Percentiles rank a stretch among this genome's conserved stretches.
phyloP scores from a whole-genome alignment of 2,329 filamentous ascomycete species.

The Aspergillus quadricinctus region DNA sequence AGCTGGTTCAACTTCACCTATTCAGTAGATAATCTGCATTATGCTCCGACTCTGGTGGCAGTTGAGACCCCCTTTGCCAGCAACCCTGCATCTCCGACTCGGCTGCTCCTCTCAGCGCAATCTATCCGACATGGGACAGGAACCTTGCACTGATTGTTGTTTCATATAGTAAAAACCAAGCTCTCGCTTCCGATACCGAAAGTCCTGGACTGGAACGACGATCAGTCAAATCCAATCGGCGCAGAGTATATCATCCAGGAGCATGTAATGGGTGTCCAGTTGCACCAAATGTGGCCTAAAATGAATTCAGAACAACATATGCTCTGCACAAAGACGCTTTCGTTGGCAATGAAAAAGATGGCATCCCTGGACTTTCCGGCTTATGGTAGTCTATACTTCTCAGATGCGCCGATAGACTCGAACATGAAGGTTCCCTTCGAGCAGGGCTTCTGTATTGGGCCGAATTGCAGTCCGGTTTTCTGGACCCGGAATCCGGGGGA shows the following conservation, averaged over 20 bases:
- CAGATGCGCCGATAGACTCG: conserved; percentile 21
- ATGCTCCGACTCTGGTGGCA: too few species aligned
- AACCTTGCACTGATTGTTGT: too few species aligned
- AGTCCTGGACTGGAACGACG: conserved; percentile 22
- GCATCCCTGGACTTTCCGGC: conserved; percentile 33
- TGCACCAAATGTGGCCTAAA: conserved; percentile 30
- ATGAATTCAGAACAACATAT: conserved; percentile 35
- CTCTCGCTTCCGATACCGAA: conserved; percentile 21
- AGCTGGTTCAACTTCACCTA: too few species aligned
- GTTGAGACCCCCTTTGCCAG: too few species aligned
- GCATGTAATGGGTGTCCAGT: conserved; percentile 28
- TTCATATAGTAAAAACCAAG: conserved; percentile 19
- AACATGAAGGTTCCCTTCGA: conserved; percentile 20
- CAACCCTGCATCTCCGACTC: too few species aligned
- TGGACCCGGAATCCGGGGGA: conserved; percentile 14
- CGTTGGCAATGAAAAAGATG: conserved; percentile 26
- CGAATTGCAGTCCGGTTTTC: conserved; percentile 22
- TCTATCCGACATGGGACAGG: too few species aligned
- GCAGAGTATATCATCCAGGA: too few species aligned
- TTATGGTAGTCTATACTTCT: conserved; percentile 37
- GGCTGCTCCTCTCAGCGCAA: too few species aligned
- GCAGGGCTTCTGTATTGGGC: conserved; percentile 31
- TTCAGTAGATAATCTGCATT: too few species aligned
- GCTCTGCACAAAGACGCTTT: conserved; percentile 28
- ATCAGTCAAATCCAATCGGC: too few species aligned